Conservation (phyloP, 352 stramenopile genomes). For the Globisporangium iwayamae region DNA sequence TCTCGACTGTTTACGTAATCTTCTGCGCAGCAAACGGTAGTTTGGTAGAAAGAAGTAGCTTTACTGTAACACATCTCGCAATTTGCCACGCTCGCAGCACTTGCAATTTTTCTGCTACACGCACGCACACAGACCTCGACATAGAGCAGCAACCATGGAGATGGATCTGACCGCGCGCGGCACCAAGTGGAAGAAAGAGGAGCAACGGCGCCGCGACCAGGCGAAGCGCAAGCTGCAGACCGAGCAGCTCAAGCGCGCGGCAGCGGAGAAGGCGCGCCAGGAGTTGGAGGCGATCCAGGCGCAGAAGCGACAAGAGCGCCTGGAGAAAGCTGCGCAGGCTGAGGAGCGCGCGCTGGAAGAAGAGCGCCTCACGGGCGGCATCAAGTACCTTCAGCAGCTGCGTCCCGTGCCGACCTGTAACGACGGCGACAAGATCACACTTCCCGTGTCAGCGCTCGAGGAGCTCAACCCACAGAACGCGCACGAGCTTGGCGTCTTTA, state of each 20-base stretch:
- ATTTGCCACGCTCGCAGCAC: no score
- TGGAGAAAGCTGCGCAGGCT: conserved; percentile 31
- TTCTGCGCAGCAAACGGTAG: no score
- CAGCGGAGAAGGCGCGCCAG: conserved; percentile 33
- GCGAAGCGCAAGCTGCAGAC: conserved; percentile 50
- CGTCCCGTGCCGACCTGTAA: conserved; percentile 35
- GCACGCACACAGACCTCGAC: no score
- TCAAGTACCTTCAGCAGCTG: conserved; percentile 55
- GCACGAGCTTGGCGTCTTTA: conserved; percentile 75
- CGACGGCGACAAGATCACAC: conserved; percentile 75
- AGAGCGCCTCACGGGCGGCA: conserved; percentile 65
- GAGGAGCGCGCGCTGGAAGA: conserved; percentile 61
- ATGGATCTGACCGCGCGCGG: conserved; percentile 66
- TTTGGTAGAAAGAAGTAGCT: no score
- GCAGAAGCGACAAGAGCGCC: conserved; percentile 41
- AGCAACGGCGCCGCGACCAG: conserved; percentile 55
- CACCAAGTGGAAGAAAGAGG: conserved; percentile 67
- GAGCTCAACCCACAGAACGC: conserved; percentile 74
- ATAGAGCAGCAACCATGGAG: conserved; percentile 40
- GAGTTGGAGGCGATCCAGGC: conserved; percentile 44
- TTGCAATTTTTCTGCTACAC: no score
- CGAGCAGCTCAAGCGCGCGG: conserved; percentile 48
- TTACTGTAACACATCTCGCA: no score
- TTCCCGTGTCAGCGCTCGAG: conserved; percentile 73
- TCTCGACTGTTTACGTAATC: no score